Evolutionary conservation across 805 yeast genomes (phyloP).

Genomic region (Pichia scutulata): DNA sequence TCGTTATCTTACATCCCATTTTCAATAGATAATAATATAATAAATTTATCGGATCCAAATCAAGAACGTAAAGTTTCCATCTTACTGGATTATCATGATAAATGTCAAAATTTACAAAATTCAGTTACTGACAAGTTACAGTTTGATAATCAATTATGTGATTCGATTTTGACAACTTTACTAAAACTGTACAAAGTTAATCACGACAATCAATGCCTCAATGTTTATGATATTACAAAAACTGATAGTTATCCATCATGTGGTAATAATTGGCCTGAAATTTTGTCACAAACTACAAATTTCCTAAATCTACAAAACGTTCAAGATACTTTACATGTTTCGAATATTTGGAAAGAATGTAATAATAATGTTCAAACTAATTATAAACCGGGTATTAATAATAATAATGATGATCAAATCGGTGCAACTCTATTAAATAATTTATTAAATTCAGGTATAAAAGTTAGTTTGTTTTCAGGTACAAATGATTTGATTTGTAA

Average conservation of each 20-base stretch:
- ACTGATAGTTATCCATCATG: slow-evolving; percentile 75
- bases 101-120: slow-evolving; percentile 50
- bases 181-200: slow-evolving; percentile 20
- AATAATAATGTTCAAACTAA: slow-evolving; percentile 44
- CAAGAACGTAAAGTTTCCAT: slow-evolving; percentile 32
- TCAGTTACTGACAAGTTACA: slow-evolving; percentile 11
- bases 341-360: slow-evolving; percentile 69
- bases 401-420: slow-evolving; percentile 26
- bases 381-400: slow-evolving; percentile 37
- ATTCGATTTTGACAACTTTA: slow-evolving; percentile 34
- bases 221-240: slow-evolving; percentile 74
- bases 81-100: slow-evolving; percentile 44
- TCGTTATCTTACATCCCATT: slow-evolving; percentile 74
- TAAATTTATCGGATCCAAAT: slow-evolving; percentile 26
- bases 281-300: slow-evolving; percentile 38
- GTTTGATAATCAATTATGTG: slow-evolving; percentile 30
- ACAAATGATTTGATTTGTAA: slow-evolving; percentile 88
- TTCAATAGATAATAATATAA: slow-evolving; percentile 49
- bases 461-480: slow-evolving; percentile 75
- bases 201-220: slow-evolving; percentile 45
- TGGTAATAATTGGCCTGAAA: slow-evolving; percentile 89
- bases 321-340: slow-evolving; percentile 41
- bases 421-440: slow-evolving; percentile 61
- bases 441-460: slow-evolving; percentile 44
- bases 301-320: slow-evolving; percentile 44